Evolutionary conservation across 1,284 basidiomycete species (phyloP), one percentile per base, ranked within the genome.

Genomic region (Laetiporus sulphureus): DNA sequence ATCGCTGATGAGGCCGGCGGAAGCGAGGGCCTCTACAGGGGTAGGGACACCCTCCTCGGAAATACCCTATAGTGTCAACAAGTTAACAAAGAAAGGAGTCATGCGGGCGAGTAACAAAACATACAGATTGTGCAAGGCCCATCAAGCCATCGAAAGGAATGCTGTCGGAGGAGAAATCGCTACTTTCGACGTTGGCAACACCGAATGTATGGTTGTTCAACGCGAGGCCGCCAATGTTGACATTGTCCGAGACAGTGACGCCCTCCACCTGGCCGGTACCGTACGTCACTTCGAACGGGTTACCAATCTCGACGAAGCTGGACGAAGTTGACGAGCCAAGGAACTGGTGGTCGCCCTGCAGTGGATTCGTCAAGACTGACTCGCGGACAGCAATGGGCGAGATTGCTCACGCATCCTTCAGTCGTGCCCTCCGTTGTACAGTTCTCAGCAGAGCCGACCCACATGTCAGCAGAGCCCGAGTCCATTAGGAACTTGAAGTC

Each of bases 381-480:
- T 27, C 25, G 13, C 25, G 25, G n/a, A n/a, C n/a, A n/a, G 25
- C 25, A 13, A 7, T 8, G 25, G 8, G 25, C 7, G 25, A 8
- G 25, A 27, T 7, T 27, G 13, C 73, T 53, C 58, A 77, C 77
- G 55, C 78, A 79, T 48, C 60, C 68, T 19, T 36, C 29, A 67
- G 70, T 23, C 5, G 73, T 76, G n/a, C 38, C 51, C 31, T 52
- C 37, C n/a, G 63, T 72, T 43, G 61, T 55, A 58, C 81, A 86
- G 32, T 61, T 60, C 54, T 81, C 76, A n/a, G n/a, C n/a, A 6
- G 69, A 66, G 8, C 79, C 79, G 15, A 87, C 79, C 88, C 91
- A 94, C 30, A 89, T 70, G 60, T 94, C 91, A 12, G 87, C 81
- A 6, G 83, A 89, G 24, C 91, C 91, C 20, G 85, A 86, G 64